Evolutionary conservation across 495 filamentous ascomycete species (phyloP).

Genomic region (Penicillium odoratum): DNA sequence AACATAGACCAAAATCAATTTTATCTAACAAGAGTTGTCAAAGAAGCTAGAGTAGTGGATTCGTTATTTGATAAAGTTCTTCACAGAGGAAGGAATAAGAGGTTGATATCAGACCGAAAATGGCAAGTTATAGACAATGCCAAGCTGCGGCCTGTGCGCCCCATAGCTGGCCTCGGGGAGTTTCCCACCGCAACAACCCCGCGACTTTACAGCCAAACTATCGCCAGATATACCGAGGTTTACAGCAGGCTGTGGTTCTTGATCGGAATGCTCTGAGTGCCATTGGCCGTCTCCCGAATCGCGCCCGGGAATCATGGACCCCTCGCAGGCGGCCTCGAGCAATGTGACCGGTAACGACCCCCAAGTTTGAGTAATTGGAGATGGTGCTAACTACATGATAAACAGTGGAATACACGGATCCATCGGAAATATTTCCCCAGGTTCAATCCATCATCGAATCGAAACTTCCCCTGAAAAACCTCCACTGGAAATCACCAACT

Average conservation of each 20-base stretch:
- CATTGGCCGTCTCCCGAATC: conserved; percentile 31
- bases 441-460: conserved; percentile 73
- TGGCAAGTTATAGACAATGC: conserved; percentile 7
- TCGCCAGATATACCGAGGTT: conserved; percentile 3
- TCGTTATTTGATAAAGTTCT: too few relatives aligned
- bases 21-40: too few relatives aligned
- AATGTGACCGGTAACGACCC: conserved; percentile 49
- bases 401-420: conserved; percentile 76
- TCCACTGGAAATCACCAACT: conserved; percentile 94
- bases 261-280: conserved; percentile 35
- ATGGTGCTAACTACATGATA: conserved; percentile 8
- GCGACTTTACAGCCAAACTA: conserved; percentile 10
- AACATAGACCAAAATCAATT: conserved; percentile 11
- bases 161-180: conserved; percentile 11
- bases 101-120: neutral
- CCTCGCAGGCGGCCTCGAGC: conserved; percentile 48
- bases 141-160: conserved; percentile 23
- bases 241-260: conserved; percentile 8
- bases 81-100: neutral
- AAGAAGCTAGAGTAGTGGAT: too few relatives aligned
- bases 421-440: conserved; percentile 77
- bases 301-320: conserved; percentile 45
- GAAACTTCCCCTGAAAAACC: conserved; percentile 84
- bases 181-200: conserved; percentile 7
- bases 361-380: neutral